Conservation (phyloP, 768 basidiomycete species). For the Trametes elegans region DNA sequence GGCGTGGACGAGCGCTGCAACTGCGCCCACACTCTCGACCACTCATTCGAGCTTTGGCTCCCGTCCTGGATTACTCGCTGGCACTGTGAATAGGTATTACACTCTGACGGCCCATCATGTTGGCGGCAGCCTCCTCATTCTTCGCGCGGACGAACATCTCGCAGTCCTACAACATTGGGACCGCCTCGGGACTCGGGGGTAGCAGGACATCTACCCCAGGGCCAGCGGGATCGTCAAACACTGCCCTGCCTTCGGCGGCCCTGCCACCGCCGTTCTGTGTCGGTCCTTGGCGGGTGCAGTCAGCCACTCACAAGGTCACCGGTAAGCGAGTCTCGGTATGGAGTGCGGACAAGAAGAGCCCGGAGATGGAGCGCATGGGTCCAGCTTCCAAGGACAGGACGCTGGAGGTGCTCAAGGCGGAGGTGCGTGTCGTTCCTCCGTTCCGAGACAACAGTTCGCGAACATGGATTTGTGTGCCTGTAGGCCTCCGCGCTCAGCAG, state of each 20-base stretch:
- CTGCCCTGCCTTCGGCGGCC: conserved; percentile 38
- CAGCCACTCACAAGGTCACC: conserved; percentile 85
- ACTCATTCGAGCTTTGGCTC: too few relatives aligned
- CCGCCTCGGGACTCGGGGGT: conserved; percentile 27
- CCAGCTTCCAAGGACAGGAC: conserved; percentile 67
- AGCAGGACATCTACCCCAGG: conserved; percentile 39
- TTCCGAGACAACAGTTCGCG: neutral
- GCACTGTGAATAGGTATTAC: too few relatives aligned
- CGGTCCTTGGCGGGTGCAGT: conserved; percentile 88
- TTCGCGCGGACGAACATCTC: conserved; percentile 79
- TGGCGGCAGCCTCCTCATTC: conserved; percentile 82
- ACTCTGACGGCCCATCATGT: conserved; percentile 40
- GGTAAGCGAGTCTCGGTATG: conserved; percentile 90
- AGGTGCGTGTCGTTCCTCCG: conserved; percentile 50
- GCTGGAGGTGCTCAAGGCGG: conserved; percentile 84
- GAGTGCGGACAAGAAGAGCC: conserved; percentile 80
- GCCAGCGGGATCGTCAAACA: conserved; percentile 31
- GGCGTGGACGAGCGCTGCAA: too few relatives aligned
- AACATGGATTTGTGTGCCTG: neutral
- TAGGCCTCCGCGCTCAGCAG: conserved; percentile 83
- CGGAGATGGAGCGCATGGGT: conserved; percentile 71
- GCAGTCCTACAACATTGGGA: conserved; percentile 71
- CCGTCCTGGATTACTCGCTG: too few relatives aligned
- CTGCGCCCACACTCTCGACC: too few relatives aligned
- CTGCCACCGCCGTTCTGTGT: conserved; percentile 58